Conservation (phyloP, 345 rosid genomes). For the Crucihimalaya himalaica region DNA sequence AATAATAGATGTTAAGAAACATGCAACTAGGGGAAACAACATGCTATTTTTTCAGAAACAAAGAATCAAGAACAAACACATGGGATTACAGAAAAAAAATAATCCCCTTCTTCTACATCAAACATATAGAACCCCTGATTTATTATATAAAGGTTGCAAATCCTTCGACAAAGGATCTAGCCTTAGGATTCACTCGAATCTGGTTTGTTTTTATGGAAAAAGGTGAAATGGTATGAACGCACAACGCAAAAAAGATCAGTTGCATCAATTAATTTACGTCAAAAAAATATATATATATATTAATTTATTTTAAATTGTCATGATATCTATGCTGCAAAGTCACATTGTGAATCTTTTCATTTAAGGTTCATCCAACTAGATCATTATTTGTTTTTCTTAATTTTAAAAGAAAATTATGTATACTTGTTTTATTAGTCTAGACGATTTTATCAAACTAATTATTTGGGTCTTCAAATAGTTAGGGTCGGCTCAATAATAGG, state of each 20-base stretch:
- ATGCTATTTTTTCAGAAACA: not conserved
- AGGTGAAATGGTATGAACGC: too few relatives aligned
- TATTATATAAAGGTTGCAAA: too few relatives aligned
- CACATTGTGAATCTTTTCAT: not conserved
- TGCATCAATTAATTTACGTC: too few relatives aligned
- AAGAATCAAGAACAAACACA: not conserved
- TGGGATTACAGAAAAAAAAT: too few relatives aligned
- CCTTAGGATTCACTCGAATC: too few relatives aligned
- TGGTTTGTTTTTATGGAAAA: too few relatives aligned
- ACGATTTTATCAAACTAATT: not conserved
- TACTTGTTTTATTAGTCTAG: not conserved
- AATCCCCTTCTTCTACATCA: too few relatives aligned
- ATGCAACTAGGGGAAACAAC: not conserved
- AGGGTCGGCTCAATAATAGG: not conserved
- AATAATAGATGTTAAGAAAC: not conserved
- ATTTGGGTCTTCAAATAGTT: not conserved
- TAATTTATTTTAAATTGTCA: not conserved
- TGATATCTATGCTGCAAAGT: not conserved
- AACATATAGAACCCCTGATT: too few relatives aligned
- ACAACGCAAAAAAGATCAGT: too few relatives aligned
- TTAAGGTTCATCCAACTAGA: not conserved
- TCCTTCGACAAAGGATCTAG: too few relatives aligned
- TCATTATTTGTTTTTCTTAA: not conserved
- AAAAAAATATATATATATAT: too few relatives aligned
- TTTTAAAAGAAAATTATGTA: not conserved